Evolutionary conservation across 2,329 filamentous ascomycete genomes (phyloP), one percentile per base, ranked within the genome.

Genomic region (Hypoxylon sp.): DNA sequence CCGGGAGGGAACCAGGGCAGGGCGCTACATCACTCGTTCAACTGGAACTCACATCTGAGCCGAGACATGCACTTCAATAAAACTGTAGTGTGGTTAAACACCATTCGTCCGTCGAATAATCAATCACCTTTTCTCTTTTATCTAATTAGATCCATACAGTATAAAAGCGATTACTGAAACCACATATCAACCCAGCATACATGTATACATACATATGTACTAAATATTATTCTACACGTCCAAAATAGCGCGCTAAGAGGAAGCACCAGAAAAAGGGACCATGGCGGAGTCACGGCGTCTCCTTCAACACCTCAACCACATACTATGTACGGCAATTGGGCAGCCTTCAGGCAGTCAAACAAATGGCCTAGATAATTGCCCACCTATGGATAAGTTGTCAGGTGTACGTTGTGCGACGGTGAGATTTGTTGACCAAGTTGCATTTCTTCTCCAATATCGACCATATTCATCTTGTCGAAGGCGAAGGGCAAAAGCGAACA

Each of bases 251-350:
- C 25, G 23, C 41, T 46, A 46, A 50, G 25, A 32, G 13, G 11
- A 32, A 25, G 8, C 19, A 41, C 20, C 30, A 20, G 36, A 43
- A 20, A 16, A 20, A 13, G 20, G 11, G n/a, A n/a, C 29, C 20
- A 12, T 34, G 16, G 11, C 15, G 17, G 29, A 15, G 31, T n/a
- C 23, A 21, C 30, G 41, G 41, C 41, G 30, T 34, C 11, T 35
- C 13, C 7, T 36, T 38, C 17, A 41, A 27, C 15, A 20, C 40
- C 43, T 50, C 15, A 25, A 40, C 17, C 26, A 7, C 25, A n/a
- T n/a, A n/a, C n/a, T n/a, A n/a, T n/a, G n/a, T n/a, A n/a, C 35
- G 29, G 15, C 32, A 49, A 51, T 59, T 57, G 56, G 56, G 56
- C 53, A 54, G 34, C 49, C 12, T 36, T 58, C 45, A 36, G 55